Evolutionary conservation across 1,139 yeast species (phyloP), one percentile per base, ranked within the genome.

Genomic region (Nakaseomyces bracarensis): DNA sequence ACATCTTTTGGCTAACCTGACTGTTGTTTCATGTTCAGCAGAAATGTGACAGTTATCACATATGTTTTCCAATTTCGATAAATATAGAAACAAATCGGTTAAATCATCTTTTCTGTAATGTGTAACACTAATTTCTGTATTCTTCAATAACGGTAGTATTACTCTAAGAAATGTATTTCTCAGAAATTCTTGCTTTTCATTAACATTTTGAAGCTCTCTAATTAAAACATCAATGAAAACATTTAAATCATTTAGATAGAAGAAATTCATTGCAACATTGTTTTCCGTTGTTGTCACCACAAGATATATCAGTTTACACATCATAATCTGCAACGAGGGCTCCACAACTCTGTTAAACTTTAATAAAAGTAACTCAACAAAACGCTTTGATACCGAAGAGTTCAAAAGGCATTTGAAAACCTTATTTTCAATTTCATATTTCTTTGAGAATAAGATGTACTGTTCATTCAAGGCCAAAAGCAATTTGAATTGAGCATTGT

Each of bases 211-310:
- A 43, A 89, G 68, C 59, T 89, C 96, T 44, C 97, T 67, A 3
- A 87, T 71, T 42, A 89, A 70, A 7, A 91, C 86, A 52, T 87
- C 96, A n/a, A 83, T 77, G 46, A 91, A 71, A 4, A 91, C 94
- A 54, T 82, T 78, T 46, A 89, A 65, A 60, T 91, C 98, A 56
- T 91, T 91, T 47, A 84, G 68, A 58, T 91, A 91, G 42, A 83
- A 74, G 47, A 80, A 71, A 28, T 52, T 46, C 52, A 61, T 56
- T 42, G 82, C 83, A 33, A 77, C 68, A 0, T 91, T 79, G 40
- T 68, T 67, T 0, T 78, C 70, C 10, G 82, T 75, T 10, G 84
- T 74, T 3, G 91, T 79, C 62, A 89, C 78, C 1, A 87, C 72
- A 45, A 84, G 64, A 59, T 84, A 86, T 11, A 89, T 65, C 44